Conservation (phyloP, 495 filamentous ascomycete species). For the Xylaria acuta region DNA sequence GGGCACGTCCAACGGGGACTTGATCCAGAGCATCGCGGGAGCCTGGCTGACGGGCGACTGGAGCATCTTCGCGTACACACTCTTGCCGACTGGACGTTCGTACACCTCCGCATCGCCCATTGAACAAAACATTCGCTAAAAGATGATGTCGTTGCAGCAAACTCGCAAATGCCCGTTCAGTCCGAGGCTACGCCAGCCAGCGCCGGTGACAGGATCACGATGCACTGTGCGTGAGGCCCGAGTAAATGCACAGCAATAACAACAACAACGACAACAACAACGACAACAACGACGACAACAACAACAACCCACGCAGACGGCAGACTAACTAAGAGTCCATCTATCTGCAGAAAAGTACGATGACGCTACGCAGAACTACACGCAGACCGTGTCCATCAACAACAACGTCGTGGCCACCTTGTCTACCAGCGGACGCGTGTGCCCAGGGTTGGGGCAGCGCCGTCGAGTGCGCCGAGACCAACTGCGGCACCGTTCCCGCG, state of each 20-base stretch:
- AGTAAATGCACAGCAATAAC: no score
- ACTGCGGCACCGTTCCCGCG: constrained; percentile 48
- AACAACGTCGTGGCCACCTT: constrained; percentile 44
- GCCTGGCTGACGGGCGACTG: constrained; percentile 38
- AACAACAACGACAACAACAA: no score
- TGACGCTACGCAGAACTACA: constrained; percentile 45
- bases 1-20: constrained; percentile 46
- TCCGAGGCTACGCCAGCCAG: constrained; percentile 33
- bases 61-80: constrained; percentile 25
- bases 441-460: constrained; percentile 49
- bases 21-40: constrained; percentile 48
- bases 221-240: constrained; percentile 28
- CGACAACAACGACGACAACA: no score
- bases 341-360: constrained; percentile 43
- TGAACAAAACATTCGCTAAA: neutral
- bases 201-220: constrained; percentile 40
- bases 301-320: neutral
- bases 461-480: constrained; percentile 45
- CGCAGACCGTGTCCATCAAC: constrained; percentile 48
- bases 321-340: neutral
- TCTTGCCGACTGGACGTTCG: constrained; percentile 1
- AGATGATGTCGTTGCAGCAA: neutral
- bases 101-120: neutral
- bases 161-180: constrained; percentile 41
- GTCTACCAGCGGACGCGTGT: constrained; percentile 5